These are phyloP conservation scores for Diversispora epigaea DNA, from an alignment of 192 early-diverging fungal species.

Conservation along the genomic window DNA sequence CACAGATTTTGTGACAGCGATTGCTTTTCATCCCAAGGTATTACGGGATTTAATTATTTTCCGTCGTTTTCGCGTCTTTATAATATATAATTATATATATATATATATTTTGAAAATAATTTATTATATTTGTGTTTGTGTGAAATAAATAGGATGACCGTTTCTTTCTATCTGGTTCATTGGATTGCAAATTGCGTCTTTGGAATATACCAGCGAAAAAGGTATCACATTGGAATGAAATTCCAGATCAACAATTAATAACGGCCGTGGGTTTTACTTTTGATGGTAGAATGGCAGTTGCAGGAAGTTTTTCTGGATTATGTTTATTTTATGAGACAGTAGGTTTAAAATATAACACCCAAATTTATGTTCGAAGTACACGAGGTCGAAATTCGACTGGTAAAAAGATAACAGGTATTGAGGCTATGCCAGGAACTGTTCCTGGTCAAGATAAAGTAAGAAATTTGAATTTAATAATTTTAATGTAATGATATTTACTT, in stretches of 20 bases:
- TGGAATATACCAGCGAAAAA: constrained; percentile 82
- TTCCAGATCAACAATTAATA: constrained; percentile 67
- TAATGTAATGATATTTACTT: background rate
- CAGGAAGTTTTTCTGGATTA: constrained; percentile 73
- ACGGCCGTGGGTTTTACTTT: constrained; percentile 78
- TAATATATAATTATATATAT: too few relatives aligned
- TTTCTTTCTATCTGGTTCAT: constrained; percentile 75
- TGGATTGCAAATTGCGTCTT: constrained; percentile 75
- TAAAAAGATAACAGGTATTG: constrained; percentile 83
- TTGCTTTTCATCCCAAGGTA: constrained; percentile 75
- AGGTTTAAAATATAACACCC: constrained; percentile 78
- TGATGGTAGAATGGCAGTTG: constrained; percentile 69
- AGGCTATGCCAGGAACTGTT: constrained; percentile 56
- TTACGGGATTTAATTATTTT: background rate
- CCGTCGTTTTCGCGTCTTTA: background rate
- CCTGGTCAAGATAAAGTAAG: constrained; percentile 55
- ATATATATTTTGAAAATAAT: too few relatives aligned
- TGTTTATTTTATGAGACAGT: constrained; percentile 84
- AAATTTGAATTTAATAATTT: background rate
- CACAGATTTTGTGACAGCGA: constrained; percentile 72
- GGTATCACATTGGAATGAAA: constrained; percentile 74
- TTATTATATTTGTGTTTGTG: background rate
- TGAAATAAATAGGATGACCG: constrained; percentile 61
- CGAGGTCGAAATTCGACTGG: constrained; percentile 60
- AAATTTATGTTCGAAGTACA: constrained; percentile 68